Evolutionary conservation across 2,329 filamentous ascomycete species (phyloP), one percentile per base, ranked within the genome.

Genomic region (Ophiocordyceps camponoti-leonardi): DNA sequence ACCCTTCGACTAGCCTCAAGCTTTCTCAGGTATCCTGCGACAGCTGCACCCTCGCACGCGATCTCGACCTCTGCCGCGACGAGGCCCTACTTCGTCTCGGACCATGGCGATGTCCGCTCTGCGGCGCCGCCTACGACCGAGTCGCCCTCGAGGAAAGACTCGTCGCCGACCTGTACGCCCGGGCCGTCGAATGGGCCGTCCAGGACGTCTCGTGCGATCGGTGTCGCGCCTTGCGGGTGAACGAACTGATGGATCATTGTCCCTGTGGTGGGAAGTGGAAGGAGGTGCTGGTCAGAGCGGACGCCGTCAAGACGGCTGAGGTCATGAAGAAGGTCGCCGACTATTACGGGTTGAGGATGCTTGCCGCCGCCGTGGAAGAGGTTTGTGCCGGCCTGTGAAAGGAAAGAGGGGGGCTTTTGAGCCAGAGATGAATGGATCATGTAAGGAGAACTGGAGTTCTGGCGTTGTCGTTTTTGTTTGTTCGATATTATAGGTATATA

Each of bases 191-290:
- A 54, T 98, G 93, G 88, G 73, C 79, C 50, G 85, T 81, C 31
- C 90, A 96, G 65, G 92, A 98, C 61, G 64, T 96, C 47, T 86
- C 86, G 63, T 98, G 92, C 52, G 59, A 56, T 28, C 71, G 73
- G 48, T 83, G 79, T 60, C 77, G 73, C 30, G 86, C 86, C 53
- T 63, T 94, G 37, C 70, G 86, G 57, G 72, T 85, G 39, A 96
- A 94, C 59, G 90, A 95, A 56, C 93, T 96, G 55, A 87, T 92
- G 79, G 90, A 95, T 61, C 88, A 96, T 62, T 98, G 93, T 63
- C 83, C 81, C 12, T 98, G 92, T 67, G 86, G 85, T 49, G 92
- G 92, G 4, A 74, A 75, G 48, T 98, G 92, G 92, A 73, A 71
- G 18, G 77, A 77, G 51, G 85, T 79, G 19, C 70, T 88, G 48